Percentiles rank a stretch among this genome's conserved stretches.
These are phyloP conservation scores for Pythium periplocum DNA, from an alignment of 352 stramenopile species.

Conservation along the genomic window DNA sequence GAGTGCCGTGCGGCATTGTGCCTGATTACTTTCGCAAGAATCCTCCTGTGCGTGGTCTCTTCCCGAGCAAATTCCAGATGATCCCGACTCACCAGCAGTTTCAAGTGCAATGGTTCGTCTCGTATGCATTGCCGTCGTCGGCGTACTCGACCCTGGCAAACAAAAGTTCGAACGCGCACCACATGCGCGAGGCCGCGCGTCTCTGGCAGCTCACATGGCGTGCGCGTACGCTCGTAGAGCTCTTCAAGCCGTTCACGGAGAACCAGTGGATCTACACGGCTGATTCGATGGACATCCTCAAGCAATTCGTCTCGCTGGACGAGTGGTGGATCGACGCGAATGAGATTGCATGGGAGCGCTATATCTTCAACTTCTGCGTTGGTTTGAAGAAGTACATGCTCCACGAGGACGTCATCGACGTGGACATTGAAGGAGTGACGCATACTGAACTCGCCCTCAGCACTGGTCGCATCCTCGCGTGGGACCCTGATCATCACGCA, in stretches of 20 bases:
- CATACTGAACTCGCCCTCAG: slow-evolving; percentile 80
- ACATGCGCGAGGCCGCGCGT: slow-evolving; percentile 62
- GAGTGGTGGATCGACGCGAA: slow-evolving; percentile 65
- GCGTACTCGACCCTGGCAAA: slow-evolving; percentile 77
- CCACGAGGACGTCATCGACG: slow-evolving; percentile 77
- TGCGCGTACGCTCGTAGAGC: slow-evolving; percentile 62
- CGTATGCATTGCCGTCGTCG: slow-evolving; percentile 73
- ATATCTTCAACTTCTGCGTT: slow-evolving; percentile 82
- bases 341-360: slow-evolving; percentile 80
- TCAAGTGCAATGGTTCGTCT: slow-evolving; percentile 78
- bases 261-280: slow-evolving; percentile 80
- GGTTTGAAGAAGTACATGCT: slow-evolving; percentile 82
- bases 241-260: slow-evolving; percentile 86
- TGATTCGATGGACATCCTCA: slow-evolving; percentile 36
- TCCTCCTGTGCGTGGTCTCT: slow-evolving; percentile 40
- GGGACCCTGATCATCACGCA: slow-evolving; percentile 85
- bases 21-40: slow-evolving; percentile 73
- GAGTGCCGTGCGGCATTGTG: slow-evolving; percentile 53
- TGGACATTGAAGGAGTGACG: slow-evolving; percentile 71
- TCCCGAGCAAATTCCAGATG: slow-evolving; percentile 71
- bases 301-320: slow-evolving; percentile 17
- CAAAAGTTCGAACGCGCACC: slow-evolving; percentile 44
- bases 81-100: slow-evolving; percentile 76
- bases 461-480: slow-evolving; percentile 76
- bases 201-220: slow-evolving; percentile 77